These are phyloP conservation scores for Thalassiosira delicatula DNA, from an alignment of 352 stramenopile species.

Conservation along the genomic window DNA sequence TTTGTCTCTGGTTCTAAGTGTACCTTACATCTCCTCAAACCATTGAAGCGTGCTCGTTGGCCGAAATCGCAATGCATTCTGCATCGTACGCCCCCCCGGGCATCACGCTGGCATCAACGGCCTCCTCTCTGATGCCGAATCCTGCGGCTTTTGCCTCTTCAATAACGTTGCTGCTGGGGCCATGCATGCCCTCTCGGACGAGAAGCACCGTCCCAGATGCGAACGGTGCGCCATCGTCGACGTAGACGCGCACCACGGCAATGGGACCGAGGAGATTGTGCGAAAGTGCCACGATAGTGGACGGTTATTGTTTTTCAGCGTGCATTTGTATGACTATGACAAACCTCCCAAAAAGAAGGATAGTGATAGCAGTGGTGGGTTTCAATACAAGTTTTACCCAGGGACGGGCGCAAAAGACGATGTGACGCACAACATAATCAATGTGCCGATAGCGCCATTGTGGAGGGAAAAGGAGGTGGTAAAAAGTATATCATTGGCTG, in stretches of 20 bases:
- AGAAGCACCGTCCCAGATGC: constrained; percentile 83
- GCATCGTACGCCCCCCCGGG: constrained; percentile 93
- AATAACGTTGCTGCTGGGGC: constrained; percentile 95
- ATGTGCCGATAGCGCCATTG: constrained; percentile 86
- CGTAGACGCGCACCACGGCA: constrained; percentile 95
- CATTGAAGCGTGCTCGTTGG: constrained; percentile 85
- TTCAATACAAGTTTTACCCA: constrained; percentile 86
- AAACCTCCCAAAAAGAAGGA: constrained; percentile 59
- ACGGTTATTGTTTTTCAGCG: constrained; percentile 84
- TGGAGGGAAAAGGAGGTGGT: constrained; percentile 81
- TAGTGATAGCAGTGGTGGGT: no score
- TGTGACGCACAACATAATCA: constrained; percentile 87
- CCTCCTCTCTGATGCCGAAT: constrained; percentile 80
- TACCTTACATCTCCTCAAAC: constrained; percentile 14
- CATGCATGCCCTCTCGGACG: constrained; percentile 89
- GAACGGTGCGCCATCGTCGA: constrained; percentile 93
- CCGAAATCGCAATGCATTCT: constrained; percentile 95
- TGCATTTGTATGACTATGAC: constrained; percentile 83
- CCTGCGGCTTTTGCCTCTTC: constrained; percentile 92
- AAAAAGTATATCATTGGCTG: constrained; percentile 48
- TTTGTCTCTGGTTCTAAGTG: not conserved
- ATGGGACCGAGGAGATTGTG: constrained; percentile 93
- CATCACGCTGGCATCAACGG: constrained; percentile 96
- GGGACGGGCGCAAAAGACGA: constrained; percentile 85
- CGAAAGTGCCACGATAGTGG: constrained; percentile 84